Evolutionary conservation across 129 eudicot genomes (phyloP).

Genomic region (Solidago caesia): DNA sequence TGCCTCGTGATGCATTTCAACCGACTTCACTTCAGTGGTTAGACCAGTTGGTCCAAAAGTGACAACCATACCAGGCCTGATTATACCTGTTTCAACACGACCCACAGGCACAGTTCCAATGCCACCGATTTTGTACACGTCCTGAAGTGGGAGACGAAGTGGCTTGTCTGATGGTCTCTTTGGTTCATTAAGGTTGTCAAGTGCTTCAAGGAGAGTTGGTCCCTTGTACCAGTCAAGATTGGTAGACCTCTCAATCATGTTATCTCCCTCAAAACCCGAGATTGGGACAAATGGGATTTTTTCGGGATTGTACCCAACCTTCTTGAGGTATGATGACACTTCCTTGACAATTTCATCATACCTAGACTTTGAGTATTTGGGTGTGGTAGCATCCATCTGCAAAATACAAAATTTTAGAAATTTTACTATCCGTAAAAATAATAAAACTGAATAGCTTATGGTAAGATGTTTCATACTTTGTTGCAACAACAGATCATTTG

Average conservation of each 20-base stretch:
- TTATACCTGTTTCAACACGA: slow-evolving; percentile 39
- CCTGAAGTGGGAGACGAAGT: slow-evolving; percentile 47
- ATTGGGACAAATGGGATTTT: slow-evolving; percentile 38
- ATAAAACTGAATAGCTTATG: neutral
- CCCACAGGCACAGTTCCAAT: slow-evolving; percentile 48
- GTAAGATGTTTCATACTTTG: slow-evolving; percentile 1
- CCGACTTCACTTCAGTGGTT: slow-evolving; percentile 43
- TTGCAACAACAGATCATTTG: slow-evolving; percentile 48
- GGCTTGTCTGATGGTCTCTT: slow-evolving; percentile 47
- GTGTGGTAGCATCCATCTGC: slow-evolving; percentile 44
- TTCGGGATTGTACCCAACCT: slow-evolving; percentile 42
- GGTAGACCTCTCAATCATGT: slow-evolving; percentile 40
- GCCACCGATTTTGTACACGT: slow-evolving; percentile 45
- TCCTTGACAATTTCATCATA: slow-evolving; percentile 43
- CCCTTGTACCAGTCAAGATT: slow-evolving; percentile 51
- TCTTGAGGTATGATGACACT: slow-evolving; percentile 40
- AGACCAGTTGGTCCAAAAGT: slow-evolving; percentile 39
- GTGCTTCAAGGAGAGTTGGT: slow-evolving; percentile 44
- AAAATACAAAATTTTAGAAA: neutral
- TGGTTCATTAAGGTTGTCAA: slow-evolving; percentile 38
- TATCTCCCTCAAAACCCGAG: slow-evolving; percentile 37
- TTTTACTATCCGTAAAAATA: neutral
- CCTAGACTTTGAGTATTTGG: slow-evolving; percentile 43
- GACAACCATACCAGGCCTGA: slow-evolving; percentile 44
- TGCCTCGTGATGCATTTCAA: slow-evolving; percentile 44